A percentile compares a stretch with the other conserved stretches of the same genome.
Conservation (phyloP, 2,329 filamentous ascomycete genomes). For the Pestalotiopsis sp. region DNA sequence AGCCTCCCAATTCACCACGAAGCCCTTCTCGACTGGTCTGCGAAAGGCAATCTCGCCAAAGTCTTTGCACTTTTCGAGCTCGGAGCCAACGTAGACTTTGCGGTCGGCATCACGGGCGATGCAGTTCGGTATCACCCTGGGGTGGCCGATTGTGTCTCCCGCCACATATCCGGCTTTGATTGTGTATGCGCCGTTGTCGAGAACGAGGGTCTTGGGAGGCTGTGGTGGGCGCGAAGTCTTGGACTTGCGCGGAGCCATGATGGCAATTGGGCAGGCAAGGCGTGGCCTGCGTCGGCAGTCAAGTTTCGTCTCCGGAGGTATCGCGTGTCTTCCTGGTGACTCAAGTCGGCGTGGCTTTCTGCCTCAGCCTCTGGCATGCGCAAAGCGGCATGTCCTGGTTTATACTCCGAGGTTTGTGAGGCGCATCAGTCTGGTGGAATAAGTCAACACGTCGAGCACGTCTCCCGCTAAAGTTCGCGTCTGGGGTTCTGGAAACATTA, state of each 20-base stretch:
- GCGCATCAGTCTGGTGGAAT: too few relatives aligned
- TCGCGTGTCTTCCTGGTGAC: neutral
- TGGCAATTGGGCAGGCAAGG: neutral
- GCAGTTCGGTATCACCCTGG: constrained; percentile 81
- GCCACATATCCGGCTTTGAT: constrained; percentile 85
- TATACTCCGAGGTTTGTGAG: neutral
- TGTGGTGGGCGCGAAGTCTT: constrained; percentile 52
- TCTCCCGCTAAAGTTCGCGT: too few relatives aligned
- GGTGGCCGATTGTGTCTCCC: constrained; percentile 49
- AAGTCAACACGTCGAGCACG: too few relatives aligned
- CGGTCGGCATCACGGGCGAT: constrained; percentile 81
- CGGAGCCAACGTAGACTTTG: constrained; percentile 77
- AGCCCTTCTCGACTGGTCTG: constrained; percentile 90
- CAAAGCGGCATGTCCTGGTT: neutral
- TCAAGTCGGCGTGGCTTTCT: neutral
- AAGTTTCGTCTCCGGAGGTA: neutral
- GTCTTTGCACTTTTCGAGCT: constrained; percentile 78
- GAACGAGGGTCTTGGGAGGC: constrained; percentile 72
- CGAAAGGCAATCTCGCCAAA: constrained; percentile 88
- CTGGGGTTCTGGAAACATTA: too few relatives aligned
- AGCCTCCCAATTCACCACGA: constrained; percentile 94
- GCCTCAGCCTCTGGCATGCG: neutral
- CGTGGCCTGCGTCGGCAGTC: neutral
- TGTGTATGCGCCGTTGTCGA: constrained; percentile 92
- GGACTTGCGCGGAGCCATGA: constrained; percentile 45